Evolutionary conservation across 495 filamentous ascomycete species (phyloP), one percentile per base, ranked within the genome.

Genomic region (Xylaria flabelliformis): DNA sequence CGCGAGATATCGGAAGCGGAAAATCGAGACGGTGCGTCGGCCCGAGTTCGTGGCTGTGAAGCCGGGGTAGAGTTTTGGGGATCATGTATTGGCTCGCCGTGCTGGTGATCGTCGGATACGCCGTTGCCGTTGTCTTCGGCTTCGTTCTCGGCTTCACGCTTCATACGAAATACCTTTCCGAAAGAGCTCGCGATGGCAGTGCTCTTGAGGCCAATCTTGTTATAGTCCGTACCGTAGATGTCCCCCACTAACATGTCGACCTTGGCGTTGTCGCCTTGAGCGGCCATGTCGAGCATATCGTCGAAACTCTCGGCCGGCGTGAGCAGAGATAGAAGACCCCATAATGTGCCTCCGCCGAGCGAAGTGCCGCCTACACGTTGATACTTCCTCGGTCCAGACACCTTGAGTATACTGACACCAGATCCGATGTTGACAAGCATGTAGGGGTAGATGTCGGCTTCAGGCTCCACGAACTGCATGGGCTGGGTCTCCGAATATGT

Each of bases 371-470:
- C 96, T 32, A 99, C 94, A 75, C 96, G 92, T 77, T 95, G 84
- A 80, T 91, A 98, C 69, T 92, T 85, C 36, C 90, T 88, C 24
- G 94, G 94, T 0, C 94, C 95, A 1, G 93, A 95, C 6, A 99
- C 96, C 79, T 98, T 99, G 80, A 99, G 92, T 88, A 99, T 98
- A n/a, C 91, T 94, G 13, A 99, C 96, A 39, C 96, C 96, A 39
- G 95, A 98, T n/a, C 96, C 96, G 74, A 99, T 99, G 82, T 99
- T 99, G 68, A 99, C 96, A 42, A 99, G 90, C 26, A 99, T 90
- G 78, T 99, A 99, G 0, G 96, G 96, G 80, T 99, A 99, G 55
- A 97, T 92, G 73, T 95, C 89, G 26, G 89, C 76, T 21, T 82
- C 80, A 15, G 92, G 86, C 66, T 91, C 86, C 71, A 91, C 88